Conservation (phyloP, 176 grass and related monocot species). For the Luzula sylvatica region DNA sequence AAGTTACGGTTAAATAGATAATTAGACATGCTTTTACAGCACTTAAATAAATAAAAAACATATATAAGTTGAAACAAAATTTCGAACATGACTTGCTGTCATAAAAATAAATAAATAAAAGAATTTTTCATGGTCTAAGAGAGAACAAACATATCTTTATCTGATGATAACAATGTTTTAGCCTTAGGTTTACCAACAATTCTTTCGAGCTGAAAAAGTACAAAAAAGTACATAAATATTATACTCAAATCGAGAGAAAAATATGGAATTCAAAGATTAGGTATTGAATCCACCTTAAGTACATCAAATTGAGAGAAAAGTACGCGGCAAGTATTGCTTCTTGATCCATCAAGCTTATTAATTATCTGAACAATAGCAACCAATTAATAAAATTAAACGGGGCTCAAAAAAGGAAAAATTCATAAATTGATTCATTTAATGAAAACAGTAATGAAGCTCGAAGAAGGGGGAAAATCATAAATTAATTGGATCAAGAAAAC, state of each 20-base stretch:
- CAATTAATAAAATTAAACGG: no score
- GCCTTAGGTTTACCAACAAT: slow-evolving; percentile 53
- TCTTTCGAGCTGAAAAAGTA: slow-evolving; percentile 68
- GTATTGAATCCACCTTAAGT: slow-evolving; percentile 51
- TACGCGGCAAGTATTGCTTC: slow-evolving; percentile 46
- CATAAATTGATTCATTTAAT: no score
- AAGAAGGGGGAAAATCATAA: neutral
- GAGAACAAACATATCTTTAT: slow-evolving; percentile 74
- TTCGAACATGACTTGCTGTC: no score
- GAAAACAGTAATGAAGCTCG: slow-evolving; percentile 2
- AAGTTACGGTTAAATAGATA: no score
- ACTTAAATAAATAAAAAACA: no score
- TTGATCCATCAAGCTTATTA: slow-evolving; percentile 73
- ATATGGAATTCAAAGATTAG: neutral
- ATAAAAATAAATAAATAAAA: no score
- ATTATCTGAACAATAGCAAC: slow-evolving; percentile 49
- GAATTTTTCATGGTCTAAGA: no score
- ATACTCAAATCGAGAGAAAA: no score
- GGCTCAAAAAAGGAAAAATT: no score
- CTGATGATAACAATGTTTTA: slow-evolving; percentile 56
- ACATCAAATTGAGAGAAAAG: slow-evolving; percentile 75
- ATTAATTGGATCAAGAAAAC: neutral
- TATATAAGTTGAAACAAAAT: no score
- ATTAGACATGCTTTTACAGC: no score
- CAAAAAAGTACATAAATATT: neutral